phyloP scores from a whole-genome alignment of 306 rosid species.

The Acacia melanoxylon region DNA sequence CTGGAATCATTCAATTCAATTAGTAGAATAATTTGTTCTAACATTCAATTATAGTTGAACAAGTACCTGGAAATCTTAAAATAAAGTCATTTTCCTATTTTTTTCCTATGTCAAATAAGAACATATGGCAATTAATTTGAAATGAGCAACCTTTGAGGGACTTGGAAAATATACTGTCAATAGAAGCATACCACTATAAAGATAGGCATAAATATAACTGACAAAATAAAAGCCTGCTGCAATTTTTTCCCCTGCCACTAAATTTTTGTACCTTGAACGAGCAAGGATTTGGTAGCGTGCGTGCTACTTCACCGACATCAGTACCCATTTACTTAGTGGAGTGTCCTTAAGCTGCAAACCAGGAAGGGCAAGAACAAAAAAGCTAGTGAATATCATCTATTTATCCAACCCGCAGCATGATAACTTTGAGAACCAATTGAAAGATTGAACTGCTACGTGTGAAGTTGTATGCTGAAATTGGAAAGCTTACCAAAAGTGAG shows the following conservation, averaged over 20 bases:
- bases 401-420: constrained; percentile 5
- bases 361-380: constrained; percentile 29
- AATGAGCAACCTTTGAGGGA: background rate
- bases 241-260: background rate
- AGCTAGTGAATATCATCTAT: constrained; percentile 18
- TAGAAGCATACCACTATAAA: background rate
- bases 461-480: background rate
- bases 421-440: background rate
- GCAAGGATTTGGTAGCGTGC: constrained; percentile 29
- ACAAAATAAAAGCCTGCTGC: background rate
- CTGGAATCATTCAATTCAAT: constrained; percentile 45
- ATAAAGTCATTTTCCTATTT: background rate
- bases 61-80: background rate
- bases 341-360: constrained; percentile 39
- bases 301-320: constrained; percentile 47
- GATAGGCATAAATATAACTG: background rate
- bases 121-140: background rate
- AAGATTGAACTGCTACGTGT: constrained; percentile 6
- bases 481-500: too few relatives aligned
- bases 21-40: constrained; percentile 22
- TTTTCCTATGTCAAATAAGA: background rate
- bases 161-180: background rate
- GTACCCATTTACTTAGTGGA: constrained; percentile 67
- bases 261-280: constrained; percentile 63
- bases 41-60: constrained; percentile 12